Evolutionary conservation across 2,329 filamentous ascomycete genomes (phyloP), one percentile per base, ranked within the genome.

Genomic region (Hypoxylon sp.): DNA sequence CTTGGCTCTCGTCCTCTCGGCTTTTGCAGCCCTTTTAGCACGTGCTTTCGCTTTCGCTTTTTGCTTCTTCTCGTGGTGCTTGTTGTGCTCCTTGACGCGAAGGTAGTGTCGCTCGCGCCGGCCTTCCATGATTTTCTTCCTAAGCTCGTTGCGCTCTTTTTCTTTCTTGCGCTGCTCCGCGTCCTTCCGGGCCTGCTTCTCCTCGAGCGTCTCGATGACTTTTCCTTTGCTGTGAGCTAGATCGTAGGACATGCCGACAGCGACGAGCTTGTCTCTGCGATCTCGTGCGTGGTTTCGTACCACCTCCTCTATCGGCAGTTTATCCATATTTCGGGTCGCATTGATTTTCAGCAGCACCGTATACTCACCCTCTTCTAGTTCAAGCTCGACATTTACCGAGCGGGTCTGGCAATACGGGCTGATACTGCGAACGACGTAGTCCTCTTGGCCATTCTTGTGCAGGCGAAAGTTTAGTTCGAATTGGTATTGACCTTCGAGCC

Each of bases 381-480:
- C 83, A 7, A 95, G 82, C 74, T 95, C 92, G 1, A 91, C 88
- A 52, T 90, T 93, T 39, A 93, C 89, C 0, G 90, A 91, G 6
- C 92, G 88, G 20, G 82, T 87, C 85, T 93, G 91, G 22, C 84
- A 77, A 62, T 85, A 83, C 32, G 82, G 81, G 30, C 79, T 78
- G 52, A 85, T 81, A 59, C 82, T 85, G 70, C 84, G 82, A 13
- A 86, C 82, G 13, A 87, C 78, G 67, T 86, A 86, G 67, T 85
- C 83, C 56, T 84, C 82, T 69, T 74, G 79, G 50, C 74, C 81
- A 48, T 75, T 79, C 69, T 72, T 80, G 76, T 88, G 85, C 2
- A 88, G 71, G 13, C 85, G 81, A 71, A 88, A 86, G 43, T 82
- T 79, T 8, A 87, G 74, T 20, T 81, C 77, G 72, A 86, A 88